Base-by-base conservation (phyloP, 108 stramenopile species). In the Hondaea fermentalgiana region DNA sequence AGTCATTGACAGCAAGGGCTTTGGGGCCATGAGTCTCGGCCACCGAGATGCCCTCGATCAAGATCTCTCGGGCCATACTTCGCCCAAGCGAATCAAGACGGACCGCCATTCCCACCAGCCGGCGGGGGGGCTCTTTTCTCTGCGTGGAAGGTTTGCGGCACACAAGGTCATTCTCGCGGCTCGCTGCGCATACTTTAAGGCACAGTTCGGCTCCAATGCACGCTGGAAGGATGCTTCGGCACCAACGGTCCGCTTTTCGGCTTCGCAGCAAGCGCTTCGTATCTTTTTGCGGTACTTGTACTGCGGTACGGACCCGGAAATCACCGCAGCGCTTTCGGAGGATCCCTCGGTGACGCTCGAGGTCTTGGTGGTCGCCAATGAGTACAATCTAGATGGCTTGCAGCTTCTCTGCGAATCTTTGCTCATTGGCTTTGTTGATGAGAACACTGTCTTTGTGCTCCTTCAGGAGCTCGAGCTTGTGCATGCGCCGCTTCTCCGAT, bases 161-260 rank as follows among this genome's bases (percentile, higher is more conserved):
- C 76, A 83, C 51, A 83, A 83, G 51, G 76, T 83, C 49, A 83
- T 83, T 53, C 76, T 83, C 17, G 76, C 76, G 25, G 0, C 76
- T 6, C 76, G 76, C n/a, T 83, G 76, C 51, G 12, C 76, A 28
- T 83, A 83, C 76, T 83, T 83, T 53, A 83, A 83, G 76, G 76
- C 76, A 4, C 76, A 53, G 23, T 83, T 83, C 51, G 76, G 76
- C 8, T 43, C 23, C n/a, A 69, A 69, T 23, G 45, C 76, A 21
- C 19, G 51, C 12, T 83, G 76, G 76, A 83, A 35, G 25, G 76
- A 83, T 23, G 12, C 17, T 53, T n/a, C 76, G n/a, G n/a, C 76
- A 6, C n/a, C 45, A 12, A 16, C 51, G 12, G 76, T 83, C 0
- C 45, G 51, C 49, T 83, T 83, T 35, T 6, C 6, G 45, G 76